These are phyloP conservation scores for Striga asiatica DNA, from an alignment of 257 asterid genomes.

Conservation along the genomic window DNA sequence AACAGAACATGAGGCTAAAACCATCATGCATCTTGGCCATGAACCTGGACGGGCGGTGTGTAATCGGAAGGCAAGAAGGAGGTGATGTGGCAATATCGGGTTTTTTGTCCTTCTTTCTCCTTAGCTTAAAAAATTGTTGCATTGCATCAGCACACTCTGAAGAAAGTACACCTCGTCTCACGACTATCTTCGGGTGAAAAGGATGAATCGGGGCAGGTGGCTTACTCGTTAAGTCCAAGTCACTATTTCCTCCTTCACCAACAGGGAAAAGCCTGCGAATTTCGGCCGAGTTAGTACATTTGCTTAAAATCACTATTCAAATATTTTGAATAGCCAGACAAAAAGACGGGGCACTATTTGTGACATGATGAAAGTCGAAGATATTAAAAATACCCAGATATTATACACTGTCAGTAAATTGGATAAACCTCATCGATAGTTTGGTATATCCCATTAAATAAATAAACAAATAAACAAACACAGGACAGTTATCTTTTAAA, in stretches of 20 bases:
- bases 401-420: no score
- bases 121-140: slow-evolving; percentile 77
- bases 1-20: slow-evolving; percentile 56
- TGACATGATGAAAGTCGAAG: no score
- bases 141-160: slow-evolving; percentile 83
- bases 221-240: slow-evolving; percentile 42
- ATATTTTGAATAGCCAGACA: no score
- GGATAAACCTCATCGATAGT: no score
- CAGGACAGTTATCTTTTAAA: no score
- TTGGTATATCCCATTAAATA: no score
- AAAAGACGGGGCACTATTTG: no score
- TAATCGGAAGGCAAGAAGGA: slow-evolving; percentile 51
- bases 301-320: no score
- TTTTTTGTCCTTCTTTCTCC: slow-evolving; percentile 66
- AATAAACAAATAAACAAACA: no score
- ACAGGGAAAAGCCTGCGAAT: slow-evolving; percentile 72
- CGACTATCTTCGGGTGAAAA: slow-evolving; percentile 72
- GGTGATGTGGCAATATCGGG: slow-evolving; percentile 28
- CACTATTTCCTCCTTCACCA: slow-evolving; percentile 41
- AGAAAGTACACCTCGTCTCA: slow-evolving; percentile 65
- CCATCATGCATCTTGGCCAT: slow-evolving; percentile 57
- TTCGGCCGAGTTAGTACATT: not conserved
- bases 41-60: slow-evolving; percentile 49
- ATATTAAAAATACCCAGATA: no score
- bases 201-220: slow-evolving; percentile 86